Conservation (phyloP, 78 protist species). For the Planoprotostelium fungivorum region DNA sequence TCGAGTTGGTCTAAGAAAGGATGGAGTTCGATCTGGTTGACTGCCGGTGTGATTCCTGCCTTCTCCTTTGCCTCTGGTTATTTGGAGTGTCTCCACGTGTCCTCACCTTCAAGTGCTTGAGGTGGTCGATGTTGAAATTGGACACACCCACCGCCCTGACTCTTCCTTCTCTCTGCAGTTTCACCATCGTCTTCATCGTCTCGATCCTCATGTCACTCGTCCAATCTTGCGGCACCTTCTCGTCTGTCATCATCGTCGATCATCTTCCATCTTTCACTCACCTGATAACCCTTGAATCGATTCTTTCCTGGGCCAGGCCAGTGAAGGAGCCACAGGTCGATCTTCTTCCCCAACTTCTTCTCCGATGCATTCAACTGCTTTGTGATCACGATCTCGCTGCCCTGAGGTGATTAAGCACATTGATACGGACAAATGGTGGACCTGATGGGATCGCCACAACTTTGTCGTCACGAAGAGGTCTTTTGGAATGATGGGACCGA, state of each 20-base stretch:
- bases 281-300: neutral
- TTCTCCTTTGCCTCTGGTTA: neutral
- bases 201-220: neutral
- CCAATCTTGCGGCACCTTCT: neutral
- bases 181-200: neutral
- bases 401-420: neutral
- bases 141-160: neutral
- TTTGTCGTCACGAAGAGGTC: neutral
- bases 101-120: neutral
- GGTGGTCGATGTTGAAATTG: neutral
- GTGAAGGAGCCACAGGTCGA: neutral
- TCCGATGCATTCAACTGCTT: neutral
- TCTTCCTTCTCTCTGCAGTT: neutral
- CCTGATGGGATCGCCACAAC: neutral
- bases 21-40: neutral
- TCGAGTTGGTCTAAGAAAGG: neutral
- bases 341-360: neutral
- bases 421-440: too few species aligned
- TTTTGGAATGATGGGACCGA: neutral
- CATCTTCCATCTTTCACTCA: neutral
- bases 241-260: neutral
- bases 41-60: neutral
- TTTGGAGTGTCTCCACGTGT: neutral
- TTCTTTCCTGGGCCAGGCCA: neutral
- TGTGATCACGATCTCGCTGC: neutral